Evolutionary conservation across 805 yeast genomes (phyloP).

Genomic region (Candida endomychidarum): DNA sequence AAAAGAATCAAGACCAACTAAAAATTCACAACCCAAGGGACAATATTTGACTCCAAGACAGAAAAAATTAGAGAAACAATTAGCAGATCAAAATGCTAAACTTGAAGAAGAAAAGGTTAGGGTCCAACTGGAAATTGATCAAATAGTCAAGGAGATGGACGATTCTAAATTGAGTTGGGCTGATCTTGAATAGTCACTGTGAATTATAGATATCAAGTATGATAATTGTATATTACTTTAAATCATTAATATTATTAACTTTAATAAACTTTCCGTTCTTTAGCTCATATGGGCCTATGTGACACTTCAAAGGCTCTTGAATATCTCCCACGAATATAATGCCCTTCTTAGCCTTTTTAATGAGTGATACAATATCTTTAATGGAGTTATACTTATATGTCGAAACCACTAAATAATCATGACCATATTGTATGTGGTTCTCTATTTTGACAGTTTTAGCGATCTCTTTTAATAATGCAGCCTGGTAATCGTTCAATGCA

Average conservation of each 20-base stretch:
- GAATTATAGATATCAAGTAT: no score
- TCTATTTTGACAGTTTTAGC: neutral
- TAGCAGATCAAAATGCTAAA: conserved; percentile 6
- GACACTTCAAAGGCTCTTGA: neutral
- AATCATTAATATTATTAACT: conserved; percentile 3
- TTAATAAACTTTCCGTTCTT: conserved; percentile 4
- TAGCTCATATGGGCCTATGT: conserved; percentile 2
- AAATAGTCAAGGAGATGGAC: conserved; percentile 16
- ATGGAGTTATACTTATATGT: conserved; percentile 10
- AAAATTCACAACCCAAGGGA: neutral
- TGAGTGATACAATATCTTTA: conserved; percentile 10
- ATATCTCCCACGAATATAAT: conserved; percentile 11
- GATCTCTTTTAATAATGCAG: conserved; percentile 12
- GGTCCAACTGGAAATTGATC: conserved; percentile 13
- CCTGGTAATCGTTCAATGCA: conserved; percentile 12
- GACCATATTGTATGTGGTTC: conserved; percentile 1
- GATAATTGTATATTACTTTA: conserved; percentile 3
- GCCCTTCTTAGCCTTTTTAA: conserved; percentile 9
- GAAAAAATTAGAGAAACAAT: conserved; percentile 8
- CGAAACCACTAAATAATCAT: conserved; percentile 13
- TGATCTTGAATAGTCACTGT: conserved; percentile 16
- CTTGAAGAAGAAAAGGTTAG: conserved; percentile 12
- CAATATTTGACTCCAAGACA: conserved; percentile 11
- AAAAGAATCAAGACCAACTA: neutral
- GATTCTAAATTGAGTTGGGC: conserved; percentile 17